phyloP scores from a whole-genome alignment of 2,329 filamentous ascomycete species.

The Chrysoporthe puriensis region DNA sequence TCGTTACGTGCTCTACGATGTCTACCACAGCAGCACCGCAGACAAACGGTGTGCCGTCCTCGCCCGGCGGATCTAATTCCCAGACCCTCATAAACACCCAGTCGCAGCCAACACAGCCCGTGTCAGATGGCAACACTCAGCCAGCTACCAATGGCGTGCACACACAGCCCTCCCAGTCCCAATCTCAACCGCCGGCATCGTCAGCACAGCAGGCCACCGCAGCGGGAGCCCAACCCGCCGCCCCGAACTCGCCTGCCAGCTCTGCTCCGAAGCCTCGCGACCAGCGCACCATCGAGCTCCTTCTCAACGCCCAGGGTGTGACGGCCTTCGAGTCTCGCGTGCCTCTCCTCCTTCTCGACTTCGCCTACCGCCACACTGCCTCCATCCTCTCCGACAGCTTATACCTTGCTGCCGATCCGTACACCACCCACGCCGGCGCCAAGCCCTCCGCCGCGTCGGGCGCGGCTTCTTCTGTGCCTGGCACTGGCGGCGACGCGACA shows the following conservation, averaged over 20 bases:
- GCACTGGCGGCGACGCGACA: slow-evolving; percentile 53
- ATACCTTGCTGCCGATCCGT: slow-evolving; percentile 70
- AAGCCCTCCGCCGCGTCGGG: slow-evolving; percentile 55
- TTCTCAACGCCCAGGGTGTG: slow-evolving; percentile 78
- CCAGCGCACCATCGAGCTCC: slow-evolving; percentile 76
- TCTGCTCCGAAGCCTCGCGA: slow-evolving; percentile 70
- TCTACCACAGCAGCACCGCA: slow-evolving; percentile 46
- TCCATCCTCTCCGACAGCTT: slow-evolving; percentile 72
- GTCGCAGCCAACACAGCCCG: slow-evolving; percentile 27
- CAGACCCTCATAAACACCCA: slow-evolving; percentile 31
- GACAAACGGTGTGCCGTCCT: slow-evolving; percentile 56
- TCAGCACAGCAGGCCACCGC: slow-evolving; percentile 30
- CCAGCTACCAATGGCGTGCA: slow-evolving; percentile 34
- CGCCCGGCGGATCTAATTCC: slow-evolving; percentile 38
- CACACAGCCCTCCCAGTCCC: slow-evolving; percentile 34
- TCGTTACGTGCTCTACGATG: slow-evolving; percentile 33
- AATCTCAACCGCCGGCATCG: slow-evolving; percentile 34
- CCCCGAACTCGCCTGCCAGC: slow-evolving; percentile 39
- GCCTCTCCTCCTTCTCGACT: slow-evolving; percentile 81
- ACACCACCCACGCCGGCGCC: slow-evolving; percentile 60
- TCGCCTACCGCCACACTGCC: slow-evolving; percentile 81
- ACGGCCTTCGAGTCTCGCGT: slow-evolving; percentile 81
- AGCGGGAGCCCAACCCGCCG: slow-evolving; percentile 32
- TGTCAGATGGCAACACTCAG: slow-evolving; percentile 34
- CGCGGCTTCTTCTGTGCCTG: slow-evolving; percentile 50